These are phyloP conservation scores for Allantophomopsis lycopodina DNA, from an alignment of 2,329 filamentous ascomycete genomes.

Conservation along the genomic window DNA sequence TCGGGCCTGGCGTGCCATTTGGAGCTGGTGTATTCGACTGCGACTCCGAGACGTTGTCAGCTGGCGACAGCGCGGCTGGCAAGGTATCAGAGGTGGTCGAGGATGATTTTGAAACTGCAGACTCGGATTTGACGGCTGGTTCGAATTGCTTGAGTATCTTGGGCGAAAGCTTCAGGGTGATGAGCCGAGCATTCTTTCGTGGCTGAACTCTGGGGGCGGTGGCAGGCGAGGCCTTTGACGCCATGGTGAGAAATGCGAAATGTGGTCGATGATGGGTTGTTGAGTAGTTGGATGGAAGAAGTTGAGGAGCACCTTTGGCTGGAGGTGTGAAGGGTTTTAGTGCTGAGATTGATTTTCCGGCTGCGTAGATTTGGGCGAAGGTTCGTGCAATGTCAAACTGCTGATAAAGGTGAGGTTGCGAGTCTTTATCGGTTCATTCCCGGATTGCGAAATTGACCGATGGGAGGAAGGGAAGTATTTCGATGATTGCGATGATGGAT, in stretches of 20 bases:
- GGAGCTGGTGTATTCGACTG: constrained; percentile 43
- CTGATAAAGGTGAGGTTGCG: no score
- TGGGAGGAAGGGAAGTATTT: no score
- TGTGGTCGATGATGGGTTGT: no score
- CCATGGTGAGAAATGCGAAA: neutral
- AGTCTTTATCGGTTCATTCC: no score
- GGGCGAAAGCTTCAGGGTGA: constrained; percentile 38
- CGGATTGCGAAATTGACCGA: no score
- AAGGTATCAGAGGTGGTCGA: constrained; percentile 26
- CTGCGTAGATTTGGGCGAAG: no score
- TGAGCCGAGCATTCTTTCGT: constrained; percentile 14
- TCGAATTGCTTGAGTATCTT: constrained; percentile 35
- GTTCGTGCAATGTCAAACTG: no score
- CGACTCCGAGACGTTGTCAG: constrained; percentile 41
- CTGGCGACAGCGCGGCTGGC: constrained; percentile 25
- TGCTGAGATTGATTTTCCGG: no score
- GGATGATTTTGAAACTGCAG: constrained; percentile 23
- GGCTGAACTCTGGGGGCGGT: constrained; percentile 2
- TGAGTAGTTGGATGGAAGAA: no score
- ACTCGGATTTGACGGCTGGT: constrained; percentile 26
- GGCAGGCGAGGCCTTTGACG: neutral
- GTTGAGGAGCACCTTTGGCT: no score
- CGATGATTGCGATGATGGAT: no score
- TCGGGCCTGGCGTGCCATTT: constrained; percentile 38
- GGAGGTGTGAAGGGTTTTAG: no score